phyloP scores from a whole-genome alignment of 2,329 filamentous ascomycete species.

The Alternaria consortialis region DNA sequence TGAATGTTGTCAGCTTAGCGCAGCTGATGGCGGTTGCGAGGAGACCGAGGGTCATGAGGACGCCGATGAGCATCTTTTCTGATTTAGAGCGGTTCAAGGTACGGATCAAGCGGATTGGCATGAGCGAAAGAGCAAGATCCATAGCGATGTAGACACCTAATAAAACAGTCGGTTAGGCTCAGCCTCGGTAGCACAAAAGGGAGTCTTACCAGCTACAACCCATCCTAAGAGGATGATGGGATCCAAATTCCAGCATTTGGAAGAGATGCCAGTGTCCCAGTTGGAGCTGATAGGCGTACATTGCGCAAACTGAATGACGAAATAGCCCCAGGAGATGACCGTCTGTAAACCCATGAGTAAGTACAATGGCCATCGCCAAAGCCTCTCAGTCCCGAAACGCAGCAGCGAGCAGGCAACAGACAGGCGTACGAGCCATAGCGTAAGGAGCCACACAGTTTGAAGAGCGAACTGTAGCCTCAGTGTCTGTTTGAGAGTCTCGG shows the following conservation, averaged over 20 bases:
- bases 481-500: conserved; percentile 16
- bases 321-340: conserved; percentile 30
- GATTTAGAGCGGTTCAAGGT: conserved; percentile 29
- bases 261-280: conserved; percentile 33
- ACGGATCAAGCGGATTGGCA: conserved; percentile 37
- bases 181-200: not conserved
- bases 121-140: conserved; percentile 38
- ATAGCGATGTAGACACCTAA: conserved; percentile 36
- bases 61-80: conserved; percentile 37
- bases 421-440: conserved; percentile 32
- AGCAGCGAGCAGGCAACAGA: conserved; percentile 39
- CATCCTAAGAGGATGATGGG: conserved; percentile 36
- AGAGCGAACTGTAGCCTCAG: conserved; percentile 37
- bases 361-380: conserved; percentile 34
- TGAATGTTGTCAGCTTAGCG: conserved; percentile 39
- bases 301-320: conserved; percentile 40
- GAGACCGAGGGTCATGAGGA: conserved; percentile 35
- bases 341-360: conserved; percentile 35
- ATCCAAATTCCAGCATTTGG: conserved; percentile 33
- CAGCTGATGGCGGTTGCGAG: conserved; percentile 33
- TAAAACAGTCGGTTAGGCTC: not conserved
- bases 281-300: conserved; percentile 33
- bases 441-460: conserved; percentile 38
- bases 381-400: conserved; percentile 28
- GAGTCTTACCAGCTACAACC: conserved; percentile 32